Base-by-base conservation (phyloP, 2,329 filamentous ascomycete genomes). In the Penicillium sp. region DNA sequence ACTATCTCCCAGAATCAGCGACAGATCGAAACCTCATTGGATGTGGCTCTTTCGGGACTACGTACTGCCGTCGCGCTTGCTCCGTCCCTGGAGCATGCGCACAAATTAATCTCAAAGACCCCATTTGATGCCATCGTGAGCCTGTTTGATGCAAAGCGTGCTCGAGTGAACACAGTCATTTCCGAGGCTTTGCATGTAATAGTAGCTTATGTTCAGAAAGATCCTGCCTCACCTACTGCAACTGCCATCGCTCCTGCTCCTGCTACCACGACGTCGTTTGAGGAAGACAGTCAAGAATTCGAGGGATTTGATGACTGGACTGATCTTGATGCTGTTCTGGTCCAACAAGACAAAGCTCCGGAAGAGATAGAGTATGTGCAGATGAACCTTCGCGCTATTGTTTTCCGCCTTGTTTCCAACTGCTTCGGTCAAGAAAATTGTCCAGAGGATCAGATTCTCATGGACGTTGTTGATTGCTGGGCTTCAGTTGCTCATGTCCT, bases 281-380 rank as follows among this genome's bases (percentile, higher is more conserved):
- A 78, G 53, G 84, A 87, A 52, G 86, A 88, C 52, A 87, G 85
- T 60, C 86, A 88, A 67, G 85, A 87, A 47, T 87, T 85, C 64
- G 85, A 85, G 29, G 84, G 85, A 56, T 84, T 85, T 63, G 85
- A 84, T 37, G 84, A 85, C 57, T 84, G 81, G 74, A 75, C 79
- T 22, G 84, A 78, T 21, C 74, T 86, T 49, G 80, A 83, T 55
- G 80, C 82, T 39, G 66, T 71, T 3, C 73, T 76, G 43, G 63
- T 71, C 8, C 70, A 73, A 26, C 66, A 73, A 37, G 46, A 49
- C 27, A 55, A 64, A 27, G 55, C 64, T 14, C 63, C 59, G 26
- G 60, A 64, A 48, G 70, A 62, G 24, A 64, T 74, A 35, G 64
- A 68, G 46, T 66, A 71, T 48, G 65, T 80, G 31, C 67, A 80